These are phyloP conservation scores for Cyclanthera cordifolia DNA, from an alignment of 306 rosid species.

Conservation along the genomic window DNA sequence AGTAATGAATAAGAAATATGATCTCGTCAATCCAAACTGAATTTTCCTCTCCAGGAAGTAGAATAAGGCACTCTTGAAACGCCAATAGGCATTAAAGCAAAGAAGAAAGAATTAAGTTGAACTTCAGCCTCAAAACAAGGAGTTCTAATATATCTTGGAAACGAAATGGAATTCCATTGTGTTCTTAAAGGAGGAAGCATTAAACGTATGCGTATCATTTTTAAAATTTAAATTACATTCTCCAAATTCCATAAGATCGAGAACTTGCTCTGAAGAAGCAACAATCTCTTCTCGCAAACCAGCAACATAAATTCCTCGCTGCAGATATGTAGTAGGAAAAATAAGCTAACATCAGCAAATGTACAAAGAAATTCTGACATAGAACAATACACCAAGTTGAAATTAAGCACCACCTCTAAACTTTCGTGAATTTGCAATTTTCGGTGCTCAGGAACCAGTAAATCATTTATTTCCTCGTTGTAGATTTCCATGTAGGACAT, in stretches of 20 bases:
- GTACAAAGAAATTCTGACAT: slow-evolving; percentile 12
- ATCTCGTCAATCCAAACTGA: not conserved
- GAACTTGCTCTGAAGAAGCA: slow-evolving; percentile 82
- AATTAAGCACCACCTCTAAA: slow-evolving; percentile 43
- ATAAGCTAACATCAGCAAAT: not conserved
- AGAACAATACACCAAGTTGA: not conserved
- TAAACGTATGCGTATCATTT: not conserved
- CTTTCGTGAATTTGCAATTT: slow-evolving; percentile 95
- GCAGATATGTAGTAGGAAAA: slow-evolving; percentile 22
- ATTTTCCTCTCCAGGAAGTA: too few species aligned
- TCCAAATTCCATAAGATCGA: slow-evolving; percentile 72
- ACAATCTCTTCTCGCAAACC: slow-evolving; percentile 94
- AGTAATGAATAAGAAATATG: not conserved
- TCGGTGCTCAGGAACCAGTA: slow-evolving; percentile 86
- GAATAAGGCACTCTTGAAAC: too few species aligned
- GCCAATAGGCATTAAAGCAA: too few species aligned
- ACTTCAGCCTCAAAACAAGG: not conserved
- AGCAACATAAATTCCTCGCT: slow-evolving; percentile 94
- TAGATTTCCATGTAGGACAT: slow-evolving; percentile 99
- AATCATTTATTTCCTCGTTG: slow-evolving; percentile 87
- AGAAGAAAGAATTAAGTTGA: not conserved
- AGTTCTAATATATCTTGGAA: not conserved
- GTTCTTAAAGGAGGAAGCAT: not conserved
- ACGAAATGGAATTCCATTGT: not conserved
- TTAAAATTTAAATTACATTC: slow-evolving; percentile 42